phyloP scores from a whole-genome alignment of 495 filamentous ascomycete genomes.

The Podospora pseudoanserina region DNA sequence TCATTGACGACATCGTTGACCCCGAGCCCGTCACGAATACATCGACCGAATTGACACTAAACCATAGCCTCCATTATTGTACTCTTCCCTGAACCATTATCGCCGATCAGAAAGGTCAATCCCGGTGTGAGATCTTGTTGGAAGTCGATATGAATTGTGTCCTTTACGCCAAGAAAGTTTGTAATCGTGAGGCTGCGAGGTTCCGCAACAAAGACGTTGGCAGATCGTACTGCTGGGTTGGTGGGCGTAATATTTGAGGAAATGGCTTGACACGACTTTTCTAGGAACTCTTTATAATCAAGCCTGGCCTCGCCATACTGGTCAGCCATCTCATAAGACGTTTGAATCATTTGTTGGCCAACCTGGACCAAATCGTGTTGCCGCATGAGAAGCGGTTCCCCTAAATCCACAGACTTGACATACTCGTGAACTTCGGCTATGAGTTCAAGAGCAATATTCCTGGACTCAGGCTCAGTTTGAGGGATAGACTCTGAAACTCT shows the following conservation, averaged over 20 bases:
- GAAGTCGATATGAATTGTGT: constrained; percentile 31
- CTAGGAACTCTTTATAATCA: constrained; percentile 6
- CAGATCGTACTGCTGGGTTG: constrained; percentile 10
- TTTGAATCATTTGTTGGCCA: constrained; percentile 23
- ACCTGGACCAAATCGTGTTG: constrained; percentile 17
- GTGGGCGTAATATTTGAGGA: constrained; percentile 14
- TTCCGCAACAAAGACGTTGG: constrained; percentile 27
- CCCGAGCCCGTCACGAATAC: constrained; percentile 27
- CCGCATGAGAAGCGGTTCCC: constrained; percentile 12
- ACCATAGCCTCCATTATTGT: constrained; percentile 35
- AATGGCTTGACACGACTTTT: constrained; percentile 4
- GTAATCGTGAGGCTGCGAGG: constrained; percentile 30
- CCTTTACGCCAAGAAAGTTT: constrained; percentile 36
- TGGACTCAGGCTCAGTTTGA: background rate
- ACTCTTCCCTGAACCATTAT: constrained; percentile 22
- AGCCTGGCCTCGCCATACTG: constrained; percentile 11
- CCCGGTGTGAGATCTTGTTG: constrained; percentile 25
- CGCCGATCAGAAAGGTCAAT: constrained; percentile 22
- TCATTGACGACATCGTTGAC: constrained; percentile 36
- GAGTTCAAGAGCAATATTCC: background rate
- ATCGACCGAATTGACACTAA: constrained; percentile 36
- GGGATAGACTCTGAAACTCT: background rate
- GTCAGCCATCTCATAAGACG: constrained; percentile 14
- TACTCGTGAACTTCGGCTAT: background rate
- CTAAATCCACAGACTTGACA: constrained; percentile 2